Percentiles rank a stretch among this genome's conserved stretches.
Conservation (phyloP, 2,329 filamentous ascomycete genomes). For the Ophiosphaerella korrae region DNA sequence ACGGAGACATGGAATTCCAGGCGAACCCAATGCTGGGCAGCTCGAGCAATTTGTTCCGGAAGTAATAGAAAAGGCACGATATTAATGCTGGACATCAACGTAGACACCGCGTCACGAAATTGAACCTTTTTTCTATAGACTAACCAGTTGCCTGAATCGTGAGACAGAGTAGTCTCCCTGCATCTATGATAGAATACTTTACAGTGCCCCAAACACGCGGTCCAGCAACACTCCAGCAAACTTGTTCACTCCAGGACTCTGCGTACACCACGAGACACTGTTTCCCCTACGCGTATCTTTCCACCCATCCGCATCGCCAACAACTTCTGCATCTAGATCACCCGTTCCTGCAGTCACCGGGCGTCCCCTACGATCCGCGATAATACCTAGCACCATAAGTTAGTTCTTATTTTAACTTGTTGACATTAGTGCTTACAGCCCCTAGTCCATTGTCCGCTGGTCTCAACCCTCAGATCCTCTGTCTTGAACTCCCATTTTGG, state of each 20-base stretch:
- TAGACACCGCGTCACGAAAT: no score
- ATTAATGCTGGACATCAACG: no score
- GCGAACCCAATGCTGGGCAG: conserved; percentile 53
- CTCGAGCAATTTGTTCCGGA: conserved; percentile 25
- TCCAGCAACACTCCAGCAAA: conserved; percentile 72
- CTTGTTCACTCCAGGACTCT: conserved; percentile 67
- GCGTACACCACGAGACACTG: conserved; percentile 74
- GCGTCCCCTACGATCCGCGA: conserved; percentile 74
- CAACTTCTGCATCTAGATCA: conserved; percentile 51
- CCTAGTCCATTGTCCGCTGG: conserved; percentile 88
- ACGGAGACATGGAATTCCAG: conserved; percentile 53
- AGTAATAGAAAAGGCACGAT: conserved; percentile 5
- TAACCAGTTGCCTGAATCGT: no score
- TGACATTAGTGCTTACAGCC: conserved; percentile 66
- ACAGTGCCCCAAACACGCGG: conserved; percentile 63
- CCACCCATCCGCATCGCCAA: conserved; percentile 79
- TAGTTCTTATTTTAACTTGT: neutral
- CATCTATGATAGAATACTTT: neutral
- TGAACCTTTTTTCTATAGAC: no score
- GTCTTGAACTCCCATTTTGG: conserved; percentile 44
- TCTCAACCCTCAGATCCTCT: conserved; percentile 90
- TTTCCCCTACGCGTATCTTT: conserved; percentile 76
- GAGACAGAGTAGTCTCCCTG: no score
- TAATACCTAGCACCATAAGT: conserved; percentile 46
- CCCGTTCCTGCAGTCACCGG: conserved; percentile 53